These are phyloP conservation scores for Mucor plumbeus DNA, from an alignment of 371 early-diverging fungal genomes.

Conservation along the genomic window DNA sequence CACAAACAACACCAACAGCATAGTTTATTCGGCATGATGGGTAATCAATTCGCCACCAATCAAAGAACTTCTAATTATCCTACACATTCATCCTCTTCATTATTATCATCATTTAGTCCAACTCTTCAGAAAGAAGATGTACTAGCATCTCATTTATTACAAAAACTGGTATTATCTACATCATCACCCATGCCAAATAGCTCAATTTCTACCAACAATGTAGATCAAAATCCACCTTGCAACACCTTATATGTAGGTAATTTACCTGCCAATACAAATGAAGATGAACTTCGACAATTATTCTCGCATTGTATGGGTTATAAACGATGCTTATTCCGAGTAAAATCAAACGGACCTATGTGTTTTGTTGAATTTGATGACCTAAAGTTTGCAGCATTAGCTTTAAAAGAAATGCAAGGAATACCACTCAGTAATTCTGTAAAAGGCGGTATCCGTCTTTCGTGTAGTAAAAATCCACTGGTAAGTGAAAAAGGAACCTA, in stretches of 20 bases:
- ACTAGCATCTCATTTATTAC: not conserved
- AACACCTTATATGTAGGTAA: conserved; percentile 98
- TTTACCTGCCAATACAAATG: conserved; percentile 79
- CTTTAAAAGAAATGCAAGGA: conserved; percentile 84
- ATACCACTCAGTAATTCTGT: conserved; percentile 79
- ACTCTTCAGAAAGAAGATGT: conserved; percentile 9
- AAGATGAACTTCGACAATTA: conserved; percentile 81
- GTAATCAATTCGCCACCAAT: conserved; percentile 6
- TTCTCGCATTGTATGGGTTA: conserved; percentile 82
- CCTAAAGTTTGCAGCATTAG: conserved; percentile 84
- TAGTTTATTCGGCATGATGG: conserved; percentile 11
- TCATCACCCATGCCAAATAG: conserved; percentile 6
- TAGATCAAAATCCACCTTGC: conserved; percentile 95
- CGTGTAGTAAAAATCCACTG: conserved; percentile 95
- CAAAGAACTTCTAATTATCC: not conserved
- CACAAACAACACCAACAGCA: conserved; percentile 2
- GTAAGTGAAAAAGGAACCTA: conserved; percentile 15
- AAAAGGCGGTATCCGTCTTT: conserved; percentile 91
- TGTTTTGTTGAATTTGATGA: conserved; percentile 93
- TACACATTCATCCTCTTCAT: conserved; percentile 1
- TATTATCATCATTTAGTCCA: not conserved
- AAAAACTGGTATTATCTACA: conserved; percentile 3
- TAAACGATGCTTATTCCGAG: conserved; percentile 84
- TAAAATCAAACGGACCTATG: conserved; percentile 86
- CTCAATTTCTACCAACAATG: conserved; percentile 26